These are phyloP conservation scores for Arabidopsis hybrid DNA, from an alignment of 441 rosid species.

Conservation along the genomic window DNA sequence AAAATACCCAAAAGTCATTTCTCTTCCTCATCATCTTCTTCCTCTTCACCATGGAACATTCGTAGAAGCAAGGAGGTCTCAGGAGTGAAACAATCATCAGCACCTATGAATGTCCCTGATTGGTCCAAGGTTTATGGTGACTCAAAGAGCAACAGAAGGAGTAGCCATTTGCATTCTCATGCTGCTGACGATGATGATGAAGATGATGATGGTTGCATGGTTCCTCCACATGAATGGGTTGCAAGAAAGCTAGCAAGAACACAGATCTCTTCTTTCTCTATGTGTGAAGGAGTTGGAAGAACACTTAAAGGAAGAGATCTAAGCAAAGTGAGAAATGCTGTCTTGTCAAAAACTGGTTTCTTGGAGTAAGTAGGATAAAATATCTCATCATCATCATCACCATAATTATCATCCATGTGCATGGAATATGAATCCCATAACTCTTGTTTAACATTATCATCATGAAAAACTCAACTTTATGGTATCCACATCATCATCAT, in stretches of 20 bases:
- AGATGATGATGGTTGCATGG: constrained; percentile 58
- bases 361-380: constrained; percentile 57
- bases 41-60: constrained; percentile 63
- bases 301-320: constrained; percentile 98
- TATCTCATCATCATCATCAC: constrained; percentile 33
- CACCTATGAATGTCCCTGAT: constrained; percentile 80
- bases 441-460: constrained; percentile 42
- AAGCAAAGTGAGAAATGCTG: constrained; percentile 88
- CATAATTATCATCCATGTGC: constrained; percentile 39
- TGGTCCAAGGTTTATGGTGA: constrained; percentile 83
- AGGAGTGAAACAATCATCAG: constrained; percentile 61
- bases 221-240: constrained; percentile 98
- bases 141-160: constrained; percentile 40
- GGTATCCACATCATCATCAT: constrained; percentile 49
- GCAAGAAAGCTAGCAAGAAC: constrained; percentile 84
- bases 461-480: constrained; percentile 42
- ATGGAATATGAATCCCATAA: constrained; percentile 33
- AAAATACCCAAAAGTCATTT: constrained; percentile 48
- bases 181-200: constrained; percentile 36
- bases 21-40: constrained; percentile 51
- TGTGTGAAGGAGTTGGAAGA: constrained; percentile 94
- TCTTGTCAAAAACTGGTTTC: constrained; percentile 93
- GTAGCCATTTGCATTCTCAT: constrained; percentile 35
- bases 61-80: constrained; percentile 42
- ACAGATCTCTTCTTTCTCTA: constrained; percentile 86